Conservation (phyloP, 805 yeast species). For the Hagleromyces aurorensis region DNA sequence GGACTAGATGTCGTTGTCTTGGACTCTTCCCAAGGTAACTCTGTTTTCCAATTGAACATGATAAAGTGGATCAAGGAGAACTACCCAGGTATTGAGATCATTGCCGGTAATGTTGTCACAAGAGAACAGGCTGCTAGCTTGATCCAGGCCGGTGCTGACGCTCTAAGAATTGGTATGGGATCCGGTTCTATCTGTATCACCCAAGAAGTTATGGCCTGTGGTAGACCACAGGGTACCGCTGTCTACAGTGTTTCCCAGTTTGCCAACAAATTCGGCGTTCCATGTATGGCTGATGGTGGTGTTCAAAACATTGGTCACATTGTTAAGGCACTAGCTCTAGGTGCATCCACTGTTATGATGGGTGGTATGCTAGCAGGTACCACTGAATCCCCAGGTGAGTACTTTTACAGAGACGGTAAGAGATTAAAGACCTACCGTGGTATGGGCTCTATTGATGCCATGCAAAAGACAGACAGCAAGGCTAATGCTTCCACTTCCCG, state of each 20-base stretch:
- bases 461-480: constrained; percentile 79
- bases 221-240: constrained; percentile 99
- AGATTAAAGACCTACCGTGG: constrained; percentile 97
- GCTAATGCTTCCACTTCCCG: constrained; percentile 98
- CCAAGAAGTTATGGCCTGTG: constrained; percentile 99
- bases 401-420: constrained; percentile 96
- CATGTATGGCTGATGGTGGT: constrained; percentile 99
- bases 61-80: constrained; percentile 81
- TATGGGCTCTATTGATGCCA: constrained; percentile 99
- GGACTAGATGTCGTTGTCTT: constrained; percentile 94
- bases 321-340: constrained; percentile 91
- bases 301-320: constrained; percentile 97
- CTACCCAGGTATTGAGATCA: constrained; percentile 73
- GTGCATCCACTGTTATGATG: constrained; percentile 98
- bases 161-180: constrained; percentile 98
- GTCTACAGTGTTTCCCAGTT: constrained; percentile 91
- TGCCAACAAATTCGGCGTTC: constrained; percentile 92
- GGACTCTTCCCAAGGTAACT: constrained; percentile 97
- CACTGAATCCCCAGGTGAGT: constrained; percentile 95
- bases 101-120: constrained; percentile 98
- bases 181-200: constrained; percentile 99
- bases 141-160: constrained; percentile 95
- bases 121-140: constrained; percentile 97
- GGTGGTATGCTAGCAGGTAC: constrained; percentile 99
- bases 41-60: constrained; percentile 90